A percentile compares a stretch with the other conserved stretches of the same genome.
phyloP scores from a whole-genome alignment of 148 eudicot genomes.

The Cornus suecica region DNA sequence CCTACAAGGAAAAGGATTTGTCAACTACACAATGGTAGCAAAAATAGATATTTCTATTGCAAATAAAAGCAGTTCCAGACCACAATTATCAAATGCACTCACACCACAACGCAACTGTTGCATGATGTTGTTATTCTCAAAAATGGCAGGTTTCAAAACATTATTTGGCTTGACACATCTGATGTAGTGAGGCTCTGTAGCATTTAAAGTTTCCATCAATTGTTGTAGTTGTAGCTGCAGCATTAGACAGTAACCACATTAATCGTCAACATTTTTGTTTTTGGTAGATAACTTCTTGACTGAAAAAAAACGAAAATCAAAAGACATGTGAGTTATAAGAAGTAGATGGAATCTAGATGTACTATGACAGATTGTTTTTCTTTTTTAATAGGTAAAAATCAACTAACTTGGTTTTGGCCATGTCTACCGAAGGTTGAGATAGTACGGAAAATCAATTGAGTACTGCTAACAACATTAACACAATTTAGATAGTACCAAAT shows the following conservation, averaged over 20 bases:
- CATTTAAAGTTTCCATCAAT: constrained; percentile 86
- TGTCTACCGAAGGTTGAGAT: too few species aligned
- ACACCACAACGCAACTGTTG: constrained; percentile 99
- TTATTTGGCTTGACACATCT: constrained; percentile 98
- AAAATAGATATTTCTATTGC: neutral
- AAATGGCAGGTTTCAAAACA: constrained; percentile 77
- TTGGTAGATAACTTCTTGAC: neutral
- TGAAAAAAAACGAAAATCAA: neutral
- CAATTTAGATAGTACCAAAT: too few species aligned
- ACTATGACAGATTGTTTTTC: too few species aligned
- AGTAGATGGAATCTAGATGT: too few species aligned
- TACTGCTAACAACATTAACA: too few species aligned
- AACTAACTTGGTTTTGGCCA: too few species aligned
- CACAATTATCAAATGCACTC: constrained; percentile 38
- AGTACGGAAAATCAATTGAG: too few species aligned
- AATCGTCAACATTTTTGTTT: constrained; percentile 6
- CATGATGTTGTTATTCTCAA: constrained; percentile 85
- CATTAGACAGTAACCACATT: constrained; percentile 19
- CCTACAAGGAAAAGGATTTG: constrained; percentile 40
- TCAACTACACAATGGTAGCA: constrained; percentile 2
- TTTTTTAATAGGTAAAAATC: too few species aligned
- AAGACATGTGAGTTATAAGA: too few species aligned
- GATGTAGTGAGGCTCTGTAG: constrained; percentile 93
- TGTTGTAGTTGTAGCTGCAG: constrained; percentile 88
- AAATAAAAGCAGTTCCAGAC: constrained; percentile 1